These are phyloP conservation scores for Ophiostoma montium DNA, from an alignment of 2,329 filamentous ascomycete genomes.

Conservation along the genomic window DNA sequence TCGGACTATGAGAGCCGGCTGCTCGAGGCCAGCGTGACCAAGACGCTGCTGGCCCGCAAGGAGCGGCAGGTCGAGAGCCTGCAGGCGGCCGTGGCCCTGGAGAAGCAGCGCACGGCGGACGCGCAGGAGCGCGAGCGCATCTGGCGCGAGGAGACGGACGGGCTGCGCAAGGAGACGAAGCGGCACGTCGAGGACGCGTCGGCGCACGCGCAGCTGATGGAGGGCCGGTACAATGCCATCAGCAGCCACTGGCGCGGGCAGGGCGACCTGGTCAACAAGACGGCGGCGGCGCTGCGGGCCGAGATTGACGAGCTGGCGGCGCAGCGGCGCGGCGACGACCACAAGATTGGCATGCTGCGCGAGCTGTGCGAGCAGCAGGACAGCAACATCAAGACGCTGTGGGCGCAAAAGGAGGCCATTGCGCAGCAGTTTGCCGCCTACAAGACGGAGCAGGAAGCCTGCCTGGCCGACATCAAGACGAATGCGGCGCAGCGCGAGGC, in stretches of 20 bases:
- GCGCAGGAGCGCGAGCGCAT: slow-evolving; percentile 45
- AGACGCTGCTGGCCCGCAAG: slow-evolving; percentile 54
- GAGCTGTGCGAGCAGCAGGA: slow-evolving; percentile 63
- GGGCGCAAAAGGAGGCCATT: slow-evolving; percentile 49
- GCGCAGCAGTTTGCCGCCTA: slow-evolving; percentile 46
- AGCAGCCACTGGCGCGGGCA: slow-evolving; percentile 53
- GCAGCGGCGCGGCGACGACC: slow-evolving; percentile 44
- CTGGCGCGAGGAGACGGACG: slow-evolving; percentile 52
- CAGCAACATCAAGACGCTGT: slow-evolving; percentile 47
- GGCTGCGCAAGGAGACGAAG: slow-evolving; percentile 42
- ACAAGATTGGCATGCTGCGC: slow-evolving; percentile 48
- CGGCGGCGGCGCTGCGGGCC: slow-evolving; percentile 32
- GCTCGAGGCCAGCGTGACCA: slow-evolving; percentile 57
- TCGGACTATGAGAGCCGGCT: slow-evolving; percentile 56
- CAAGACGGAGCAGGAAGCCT: slow-evolving; percentile 48
- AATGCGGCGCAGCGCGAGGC: slow-evolving; percentile 42
- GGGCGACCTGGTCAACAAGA: slow-evolving; percentile 44
- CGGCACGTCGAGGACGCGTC: slow-evolving; percentile 52
- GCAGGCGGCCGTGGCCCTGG: slow-evolving; percentile 47
- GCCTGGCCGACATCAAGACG: slow-evolving; percentile 43
- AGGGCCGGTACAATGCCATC: slow-evolving; percentile 56
- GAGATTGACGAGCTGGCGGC: slow-evolving; percentile 42
- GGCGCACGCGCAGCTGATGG: slow-evolving; percentile 49
- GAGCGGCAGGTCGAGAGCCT: slow-evolving; percentile 61
- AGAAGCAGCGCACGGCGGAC: slow-evolving; percentile 45